Evolutionary conservation across 2,329 filamentous ascomycete genomes (phyloP), one percentile per base, ranked within the genome.

Genomic region (Aspergillus sp.): DNA sequence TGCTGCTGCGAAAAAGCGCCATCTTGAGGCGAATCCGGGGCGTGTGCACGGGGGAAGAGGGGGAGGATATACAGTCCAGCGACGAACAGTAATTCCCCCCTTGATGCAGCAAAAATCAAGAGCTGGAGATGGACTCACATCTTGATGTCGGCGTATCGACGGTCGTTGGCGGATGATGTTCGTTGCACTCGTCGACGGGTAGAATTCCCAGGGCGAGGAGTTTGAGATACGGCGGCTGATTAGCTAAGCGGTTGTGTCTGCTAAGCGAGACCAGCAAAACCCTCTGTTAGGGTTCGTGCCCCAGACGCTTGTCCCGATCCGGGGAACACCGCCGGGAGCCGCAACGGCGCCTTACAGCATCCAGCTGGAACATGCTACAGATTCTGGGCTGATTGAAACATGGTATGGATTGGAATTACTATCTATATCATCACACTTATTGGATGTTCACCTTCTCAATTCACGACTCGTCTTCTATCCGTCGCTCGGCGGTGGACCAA

Each of bases 91-190:
- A 68, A 58, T 60, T 36, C 32, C 32, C 61, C 62, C 61, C 61
- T 67, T 57, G 57, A 42, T 57, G 58, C 36, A 49, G 51, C 38
- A 60, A 36, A 41, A 36, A 62, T 64, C 61, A 65, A 61, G 32
- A 62, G 64, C 57, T 68, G 67, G 65, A 69, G 70, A 71, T 73
- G 62, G 57, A 77, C 75, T 77, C 75, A 77, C 75, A 77, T 77
- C 75, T 77, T 77, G 75, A 77, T 73, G 75, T 76, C 75, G 75
- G 75, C 73, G 75, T 77, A 74, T 77, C 73, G 75, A 77, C 74
- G 74, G 75, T 77, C 75, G 75, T 76, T 77, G 74, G 75, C 75
- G 75, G 75, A 77, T 76, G 75, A 73, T 74, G 74, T 76, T 77
- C 74, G 74, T 75, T 71, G 71, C 73, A 73, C 71, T 76, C 70